These are phyloP conservation scores for Phytophthora pisi DNA, from an alignment of 352 stramenopile genomes.

Conservation along the genomic window DNA sequence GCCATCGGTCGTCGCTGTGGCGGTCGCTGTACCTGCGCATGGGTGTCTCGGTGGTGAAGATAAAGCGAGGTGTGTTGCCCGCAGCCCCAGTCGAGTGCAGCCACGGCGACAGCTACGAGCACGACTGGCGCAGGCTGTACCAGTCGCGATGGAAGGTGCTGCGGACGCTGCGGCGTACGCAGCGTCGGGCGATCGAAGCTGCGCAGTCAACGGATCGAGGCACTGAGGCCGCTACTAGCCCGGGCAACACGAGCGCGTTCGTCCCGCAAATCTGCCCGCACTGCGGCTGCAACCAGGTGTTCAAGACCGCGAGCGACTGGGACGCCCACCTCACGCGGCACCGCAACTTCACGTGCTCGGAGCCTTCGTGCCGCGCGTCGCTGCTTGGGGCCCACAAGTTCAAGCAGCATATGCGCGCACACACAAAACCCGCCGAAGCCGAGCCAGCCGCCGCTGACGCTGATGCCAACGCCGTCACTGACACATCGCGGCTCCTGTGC, in stretches of 20 bases:
- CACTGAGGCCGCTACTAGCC: neutral
- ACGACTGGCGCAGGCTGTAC: slow-evolving; percentile 47
- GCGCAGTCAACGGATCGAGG: slow-evolving; percentile 3
- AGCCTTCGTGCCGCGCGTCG: slow-evolving; percentile 35
- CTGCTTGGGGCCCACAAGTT: slow-evolving; percentile 36
- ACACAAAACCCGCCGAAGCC: neutral
- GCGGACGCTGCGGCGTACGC: slow-evolving; percentile 30
- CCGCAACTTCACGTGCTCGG: slow-evolving; percentile 32
- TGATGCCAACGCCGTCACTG: no score
- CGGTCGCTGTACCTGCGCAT: slow-evolving; percentile 43
- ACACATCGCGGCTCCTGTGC: slow-evolving; percentile 26
- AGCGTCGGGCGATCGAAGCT: slow-evolving; percentile 21
- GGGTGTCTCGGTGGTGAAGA: slow-evolving; percentile 6
- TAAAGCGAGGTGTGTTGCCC: slow-evolving; percentile 14
- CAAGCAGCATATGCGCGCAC: slow-evolving; percentile 35
- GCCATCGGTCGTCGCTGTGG: slow-evolving; percentile 45
- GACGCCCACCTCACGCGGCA: slow-evolving; percentile 35
- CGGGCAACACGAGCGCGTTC: slow-evolving; percentile 17
- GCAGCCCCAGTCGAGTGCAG: slow-evolving; percentile 23
- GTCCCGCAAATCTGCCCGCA: slow-evolving; percentile 37
- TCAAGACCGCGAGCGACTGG: slow-evolving; percentile 32
- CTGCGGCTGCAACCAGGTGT: slow-evolving; percentile 46
- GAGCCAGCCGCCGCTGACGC: neutral
- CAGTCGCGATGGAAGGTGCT: slow-evolving; percentile 28
- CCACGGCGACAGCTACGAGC: slow-evolving; percentile 37